Base-by-base conservation (phyloP, 1,284 basidiomycete species). In the Irpex sp. region DNA sequence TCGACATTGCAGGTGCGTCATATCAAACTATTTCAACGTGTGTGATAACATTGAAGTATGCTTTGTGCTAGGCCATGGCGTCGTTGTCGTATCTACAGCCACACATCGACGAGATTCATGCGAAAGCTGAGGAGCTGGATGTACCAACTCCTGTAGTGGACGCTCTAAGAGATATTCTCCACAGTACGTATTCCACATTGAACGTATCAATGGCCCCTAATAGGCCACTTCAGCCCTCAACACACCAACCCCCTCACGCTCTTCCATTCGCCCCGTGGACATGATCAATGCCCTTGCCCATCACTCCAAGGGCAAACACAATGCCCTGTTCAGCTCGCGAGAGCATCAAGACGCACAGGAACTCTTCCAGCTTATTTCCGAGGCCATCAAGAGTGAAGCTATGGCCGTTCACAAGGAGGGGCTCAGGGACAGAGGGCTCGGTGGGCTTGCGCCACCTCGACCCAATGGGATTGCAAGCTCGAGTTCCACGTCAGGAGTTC, bases 271-370 rank as follows among this genome's bases (percentile, higher is more conserved):
- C 0, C 93, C 93, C 0, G 72, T 86, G 51, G 81, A 82, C 21
- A 86, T 95, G 64, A 90, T 95, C 51, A 75, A 82, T 11, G 90
- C 89, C 0, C 83, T 95, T 60, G 82, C 85, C 15, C 17, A 80
- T 39, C 79, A 86, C 56, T 82, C 85, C 50, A 76, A 81, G 47
- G 81, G 83, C 64, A 84, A 82, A 49, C 11, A 50, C 49, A 84
- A 81, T 63, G 81, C 89, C 0, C 81, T 96, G 5, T 88, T 97
- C 70, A 85, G 85, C 63, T 93, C 92, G 1, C 86, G 92, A 13
- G 92, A 96, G 71, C 95, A 97, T 73, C 95, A 97, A 77, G 95
- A 97, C 74, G 95, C 95, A 1, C 95, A 97, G 70, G 95, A 97
- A 72, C 81, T 97, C n/a, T 97, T 96, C 76, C 88, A 95, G 68